Base-by-base conservation (phyloP, 140 eudicot genomes). In the Flaveria floridana region DNA sequence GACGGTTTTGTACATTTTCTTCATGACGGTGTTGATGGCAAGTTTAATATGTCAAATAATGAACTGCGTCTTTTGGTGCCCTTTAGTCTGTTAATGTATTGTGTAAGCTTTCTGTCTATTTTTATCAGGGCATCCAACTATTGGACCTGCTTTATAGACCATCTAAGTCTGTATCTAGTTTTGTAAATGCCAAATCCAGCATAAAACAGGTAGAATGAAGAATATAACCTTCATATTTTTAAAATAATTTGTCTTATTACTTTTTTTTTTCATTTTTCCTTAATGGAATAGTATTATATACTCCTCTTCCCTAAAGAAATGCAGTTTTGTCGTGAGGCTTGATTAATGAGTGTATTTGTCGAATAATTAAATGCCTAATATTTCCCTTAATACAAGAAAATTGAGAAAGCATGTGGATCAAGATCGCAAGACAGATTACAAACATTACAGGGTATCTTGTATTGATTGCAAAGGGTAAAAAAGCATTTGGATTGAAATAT, bases 361-460 rank as follows among this genome's bases (percentile, higher is more conserved):
- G 0, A 63, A 26, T 34, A 30, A 30, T 30, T 7, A 4, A 25
- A 28, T 15, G 25, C 69, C 21, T 63, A 14, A 63, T 28, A 2
- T 26, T 20, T 37, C 23, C 15, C 62, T 62, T 61, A 46, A 42
- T 61, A 61, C 57, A 4, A 74, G 19, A 42, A 74, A 59, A 2
- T 14, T 61, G 78, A 25, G 58, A 23, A 74, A 21, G 28, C 47
- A 19, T 23, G 59, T 74, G 34, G 71, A 74, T 44, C 51, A 14
- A 62, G 47, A 11, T 74, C 7, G 28, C 28, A 57, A 52, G 56
- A 52, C 2, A n/a, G n/a, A 57, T 2, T 0, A 55, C 13, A 8
- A 25, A 23, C 42, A 44, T 23, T 18, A 19, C n/a, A 4, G 30
- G 25, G 62, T 57, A 42, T 57, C n/a, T 42, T 73, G 20, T 72